Conservation (phyloP, 148 eudicot species). For the Selenicereus undatus region DNA sequence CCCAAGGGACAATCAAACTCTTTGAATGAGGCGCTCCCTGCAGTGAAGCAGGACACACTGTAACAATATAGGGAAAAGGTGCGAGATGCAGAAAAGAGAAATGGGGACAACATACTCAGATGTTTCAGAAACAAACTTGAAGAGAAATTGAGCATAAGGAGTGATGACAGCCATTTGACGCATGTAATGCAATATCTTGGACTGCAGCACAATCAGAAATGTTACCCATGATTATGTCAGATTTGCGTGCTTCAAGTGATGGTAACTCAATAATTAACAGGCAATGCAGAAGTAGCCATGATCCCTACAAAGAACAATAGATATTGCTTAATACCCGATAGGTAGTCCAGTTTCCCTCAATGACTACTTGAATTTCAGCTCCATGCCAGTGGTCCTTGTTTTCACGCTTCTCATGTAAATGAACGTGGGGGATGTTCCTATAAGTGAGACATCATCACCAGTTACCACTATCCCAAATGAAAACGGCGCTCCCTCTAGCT, state of each 20-base stretch:
- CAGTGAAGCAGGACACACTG: background rate
- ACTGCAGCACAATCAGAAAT: constrained; percentile 44
- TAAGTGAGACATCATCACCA: constrained; percentile 11
- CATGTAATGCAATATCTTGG: constrained; percentile 97
- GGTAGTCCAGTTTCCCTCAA: constrained; percentile 99
- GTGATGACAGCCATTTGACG: constrained; percentile 99
- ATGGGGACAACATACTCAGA: constrained; percentile 57
- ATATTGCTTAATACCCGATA: constrained; percentile 63
- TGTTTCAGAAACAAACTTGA: constrained; percentile 80
- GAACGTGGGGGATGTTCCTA: constrained; percentile 93
- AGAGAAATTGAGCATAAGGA: constrained; percentile 92
- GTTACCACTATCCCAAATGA: constrained; percentile 1
- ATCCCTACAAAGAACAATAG: background rate
- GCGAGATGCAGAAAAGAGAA: constrained; percentile 22
- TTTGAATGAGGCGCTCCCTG: background rate
- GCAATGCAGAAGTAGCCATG: constrained; percentile 9
- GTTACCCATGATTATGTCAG: constrained; percentile 10
- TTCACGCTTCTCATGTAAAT: constrained; percentile 84
- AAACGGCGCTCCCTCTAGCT: background rate
- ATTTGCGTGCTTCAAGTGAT: background rate
- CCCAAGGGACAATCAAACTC: background rate
- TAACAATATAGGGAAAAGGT: constrained; percentile 13
- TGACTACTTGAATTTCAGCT: constrained; percentile 98
- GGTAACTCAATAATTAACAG: background rate
- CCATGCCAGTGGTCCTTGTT: constrained; percentile 88